phyloP scores from a whole-genome alignment of 805 yeast species.

The Wickerhamiella musiphila region DNA sequence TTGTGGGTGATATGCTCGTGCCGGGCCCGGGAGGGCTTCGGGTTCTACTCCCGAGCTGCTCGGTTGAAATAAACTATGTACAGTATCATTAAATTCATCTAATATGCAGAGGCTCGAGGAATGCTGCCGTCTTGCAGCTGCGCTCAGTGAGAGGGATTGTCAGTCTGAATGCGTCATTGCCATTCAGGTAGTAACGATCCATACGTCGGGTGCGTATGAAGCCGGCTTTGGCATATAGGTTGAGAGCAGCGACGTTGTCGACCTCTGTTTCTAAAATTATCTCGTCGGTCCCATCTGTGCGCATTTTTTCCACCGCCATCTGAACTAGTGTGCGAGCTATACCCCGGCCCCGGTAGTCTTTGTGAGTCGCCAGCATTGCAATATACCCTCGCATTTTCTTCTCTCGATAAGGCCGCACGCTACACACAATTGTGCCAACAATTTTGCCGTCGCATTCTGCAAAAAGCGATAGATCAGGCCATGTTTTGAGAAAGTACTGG shows the following conservation, averaged over 20 bases:
- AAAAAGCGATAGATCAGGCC: constrained; percentile 72
- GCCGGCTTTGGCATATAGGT: constrained; percentile 57
- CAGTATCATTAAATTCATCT: too few relatives aligned
- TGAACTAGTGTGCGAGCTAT: constrained; percentile 62
- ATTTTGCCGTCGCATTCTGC: constrained; percentile 21
- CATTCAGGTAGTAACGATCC: constrained; percentile 74
- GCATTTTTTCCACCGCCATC: constrained; percentile 47
- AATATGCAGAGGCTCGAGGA: too few relatives aligned
- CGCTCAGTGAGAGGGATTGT: constrained; percentile 61
- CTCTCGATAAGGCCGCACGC: constrained; percentile 58
- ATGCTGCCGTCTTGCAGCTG: constrained; percentile 24
- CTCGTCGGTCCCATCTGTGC: constrained; percentile 57
- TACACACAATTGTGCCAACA: constrained; percentile 75
- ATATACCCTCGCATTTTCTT: constrained; percentile 75
- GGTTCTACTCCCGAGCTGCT: too few relatives aligned
- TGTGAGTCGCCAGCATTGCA: constrained; percentile 85
- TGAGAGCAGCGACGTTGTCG: constrained; percentile 51
- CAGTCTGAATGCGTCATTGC: constrained; percentile 82
- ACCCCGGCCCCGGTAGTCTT: constrained; percentile 54
- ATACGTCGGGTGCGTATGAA: constrained; percentile 59
- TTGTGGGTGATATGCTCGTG: too few relatives aligned
- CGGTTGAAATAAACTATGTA: too few relatives aligned
- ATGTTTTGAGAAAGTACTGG: constrained; percentile 70
- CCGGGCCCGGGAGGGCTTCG: too few relatives aligned
- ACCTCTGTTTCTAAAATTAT: constrained; percentile 88